These are phyloP conservation scores for Penicillium odoratum DNA, from an alignment of 495 filamentous ascomycete genomes.

Conservation along the genomic window DNA sequence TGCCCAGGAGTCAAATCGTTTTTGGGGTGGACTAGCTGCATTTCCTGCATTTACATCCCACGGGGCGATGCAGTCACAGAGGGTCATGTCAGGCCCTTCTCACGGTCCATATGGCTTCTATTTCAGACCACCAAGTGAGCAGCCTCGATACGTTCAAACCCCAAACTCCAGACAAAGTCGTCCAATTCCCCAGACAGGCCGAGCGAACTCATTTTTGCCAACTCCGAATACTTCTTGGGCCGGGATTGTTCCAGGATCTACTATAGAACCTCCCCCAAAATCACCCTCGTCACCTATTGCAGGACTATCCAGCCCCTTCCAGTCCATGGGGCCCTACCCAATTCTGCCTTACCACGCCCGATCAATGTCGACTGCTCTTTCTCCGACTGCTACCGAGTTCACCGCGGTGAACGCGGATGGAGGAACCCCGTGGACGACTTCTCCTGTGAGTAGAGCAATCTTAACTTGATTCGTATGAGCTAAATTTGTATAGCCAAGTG, in stretches of 20 bases:
- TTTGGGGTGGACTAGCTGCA: constrained; percentile 31
- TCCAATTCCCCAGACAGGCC: constrained; percentile 38
- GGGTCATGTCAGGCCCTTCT: constrained; percentile 44
- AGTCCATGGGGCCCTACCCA: constrained; percentile 53
- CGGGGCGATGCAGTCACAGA: constrained; percentile 32
- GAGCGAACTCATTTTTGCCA: constrained; percentile 37
- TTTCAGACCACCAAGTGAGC: constrained; percentile 30
- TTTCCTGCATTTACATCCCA: constrained; percentile 22
- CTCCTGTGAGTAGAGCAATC: constrained; percentile 40
- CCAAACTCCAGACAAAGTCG: constrained; percentile 39
- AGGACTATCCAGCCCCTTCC: constrained; percentile 41
- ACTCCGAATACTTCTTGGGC: constrained; percentile 33
- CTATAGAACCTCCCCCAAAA: constrained; percentile 14
- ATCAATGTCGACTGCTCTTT: constrained; percentile 76
- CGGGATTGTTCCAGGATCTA: constrained; percentile 32
- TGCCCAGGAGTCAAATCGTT: constrained; percentile 31
- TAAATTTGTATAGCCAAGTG: constrained; percentile 44
- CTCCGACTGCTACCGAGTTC: constrained; percentile 83
- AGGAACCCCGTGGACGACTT: constrained; percentile 47
- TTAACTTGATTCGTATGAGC: neutral
- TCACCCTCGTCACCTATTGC: constrained; percentile 31
- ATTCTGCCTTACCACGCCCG: constrained; percentile 63
- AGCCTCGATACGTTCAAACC: constrained; percentile 32
- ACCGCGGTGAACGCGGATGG: constrained; percentile 44
- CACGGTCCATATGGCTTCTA: constrained; percentile 34